Conservation (phyloP, 805 yeast genomes). For the Lachancea sp. region DNA sequence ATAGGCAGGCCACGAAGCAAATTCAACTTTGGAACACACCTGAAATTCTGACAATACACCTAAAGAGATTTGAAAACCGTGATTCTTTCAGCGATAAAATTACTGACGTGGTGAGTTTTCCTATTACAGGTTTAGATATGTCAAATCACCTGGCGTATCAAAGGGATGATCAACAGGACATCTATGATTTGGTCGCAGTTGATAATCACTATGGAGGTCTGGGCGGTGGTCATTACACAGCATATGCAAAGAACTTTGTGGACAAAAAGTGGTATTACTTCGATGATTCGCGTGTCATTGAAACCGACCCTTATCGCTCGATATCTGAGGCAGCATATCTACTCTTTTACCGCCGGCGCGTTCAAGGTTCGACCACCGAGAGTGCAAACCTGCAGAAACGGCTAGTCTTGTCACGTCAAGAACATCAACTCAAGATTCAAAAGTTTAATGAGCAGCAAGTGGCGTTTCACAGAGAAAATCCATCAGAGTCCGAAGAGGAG, state of each 20-base stretch:
- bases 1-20: conserved; percentile 83
- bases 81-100: conserved; percentile 85
- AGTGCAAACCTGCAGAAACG: conserved; percentile 40
- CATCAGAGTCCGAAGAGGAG: conserved; percentile 23
- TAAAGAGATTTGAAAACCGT: conserved; percentile 83
- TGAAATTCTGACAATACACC: conserved; percentile 80
- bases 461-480: conserved; percentile 24
- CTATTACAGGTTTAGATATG: conserved; percentile 76
- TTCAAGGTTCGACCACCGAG: conserved; percentile 36
- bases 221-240: conserved; percentile 97
- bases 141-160: conserved; percentile 44
- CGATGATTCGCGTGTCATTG: conserved; percentile 74
- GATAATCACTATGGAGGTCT: conserved; percentile 95
- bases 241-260: conserved; percentile 72
- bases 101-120: conserved; percentile 77
- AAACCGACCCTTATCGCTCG: conserved; percentile 52
- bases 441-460: conserved; percentile 21
- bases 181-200: conserved; percentile 85
- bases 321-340: conserved; percentile 79
- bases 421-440: conserved; percentile 23
- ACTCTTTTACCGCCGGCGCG: conserved; percentile 64
- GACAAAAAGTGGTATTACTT: conserved; percentile 83
- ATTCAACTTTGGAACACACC: conserved; percentile 93
- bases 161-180: conserved; percentile 23
- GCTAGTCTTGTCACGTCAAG: conserved; percentile 38